Conservation (phyloP, 1,284 basidiomycete genomes). For the Farysia itapuensis region DNA sequence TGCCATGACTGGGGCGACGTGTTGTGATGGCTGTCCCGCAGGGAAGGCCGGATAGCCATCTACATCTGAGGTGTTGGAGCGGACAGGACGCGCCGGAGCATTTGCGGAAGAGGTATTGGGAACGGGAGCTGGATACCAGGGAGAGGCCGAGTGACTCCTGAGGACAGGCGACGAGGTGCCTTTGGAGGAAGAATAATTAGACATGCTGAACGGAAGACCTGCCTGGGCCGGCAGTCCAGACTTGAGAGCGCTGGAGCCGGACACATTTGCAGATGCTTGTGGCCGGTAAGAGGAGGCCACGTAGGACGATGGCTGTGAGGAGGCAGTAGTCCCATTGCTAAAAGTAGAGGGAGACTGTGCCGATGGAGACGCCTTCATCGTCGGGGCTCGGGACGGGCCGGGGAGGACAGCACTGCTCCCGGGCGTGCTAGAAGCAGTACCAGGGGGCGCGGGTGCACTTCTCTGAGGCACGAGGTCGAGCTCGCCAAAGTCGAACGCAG, state of each 20-base stretch:
- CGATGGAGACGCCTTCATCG: conserved; percentile 8
- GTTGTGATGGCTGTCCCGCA: conserved; percentile 15
- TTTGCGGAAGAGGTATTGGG: conserved; percentile 4
- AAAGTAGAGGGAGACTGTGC: conserved; percentile 8
- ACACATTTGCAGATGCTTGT: conserved; percentile 21
- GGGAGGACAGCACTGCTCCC: neutral
- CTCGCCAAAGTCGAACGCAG: conserved; percentile 29
- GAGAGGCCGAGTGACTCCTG: conserved; percentile 7
- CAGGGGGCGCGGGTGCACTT: conserved; percentile 46
- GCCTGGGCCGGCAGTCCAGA: conserved; percentile 24
- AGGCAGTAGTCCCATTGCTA: conserved; percentile 5
- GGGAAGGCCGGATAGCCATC: conserved; percentile 25
- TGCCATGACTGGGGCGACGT: conserved; percentile 21
- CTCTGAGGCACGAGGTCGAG: conserved; percentile 47
- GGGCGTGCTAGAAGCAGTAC: conserved; percentile 6
- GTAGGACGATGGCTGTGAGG: conserved; percentile 13
- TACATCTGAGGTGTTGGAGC: conserved; percentile 31
- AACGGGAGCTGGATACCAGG: conserved; percentile 14
- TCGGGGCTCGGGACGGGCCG: conserved; percentile 1
- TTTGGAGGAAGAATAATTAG: conserved; percentile 6
- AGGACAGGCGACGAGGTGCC: conserved; percentile 10
- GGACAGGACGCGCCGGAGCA: conserved; percentile 30
- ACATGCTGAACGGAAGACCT: conserved; percentile 18
- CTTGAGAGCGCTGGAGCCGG: conserved; percentile 4
- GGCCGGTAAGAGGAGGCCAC: conserved; percentile 20